These are phyloP conservation scores for Phaeomoniella chlamydospora DNA, from an alignment of 2,329 filamentous ascomycete genomes.

Conservation along the genomic window DNA sequence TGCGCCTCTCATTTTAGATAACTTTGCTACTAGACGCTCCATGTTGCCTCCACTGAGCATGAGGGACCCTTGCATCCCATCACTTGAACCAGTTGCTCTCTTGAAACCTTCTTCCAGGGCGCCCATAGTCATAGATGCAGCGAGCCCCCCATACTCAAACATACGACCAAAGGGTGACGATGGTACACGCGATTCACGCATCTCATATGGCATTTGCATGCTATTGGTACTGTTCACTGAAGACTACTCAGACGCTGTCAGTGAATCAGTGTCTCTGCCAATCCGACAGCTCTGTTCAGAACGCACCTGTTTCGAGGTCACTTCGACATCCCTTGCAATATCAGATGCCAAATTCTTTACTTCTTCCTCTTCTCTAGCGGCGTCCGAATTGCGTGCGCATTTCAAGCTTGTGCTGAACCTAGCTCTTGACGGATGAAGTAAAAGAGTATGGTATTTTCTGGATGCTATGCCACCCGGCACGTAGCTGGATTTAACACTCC, in stretches of 20 bases:
- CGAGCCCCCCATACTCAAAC: slow-evolving; percentile 90
- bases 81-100: slow-evolving; percentile 57
- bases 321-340: slow-evolving; percentile 26
- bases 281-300: no score
- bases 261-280: slow-evolving; percentile 30
- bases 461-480: slow-evolving; percentile 3
- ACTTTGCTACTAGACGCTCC: slow-evolving; percentile 79
- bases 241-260: slow-evolving; percentile 26
- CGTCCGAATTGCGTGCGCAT: slow-evolving; percentile 5
- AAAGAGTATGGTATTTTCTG: slow-evolving; percentile 7
- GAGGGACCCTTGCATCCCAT: slow-evolving; percentile 49
- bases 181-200: slow-evolving; percentile 81
- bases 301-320: slow-evolving; percentile 8
- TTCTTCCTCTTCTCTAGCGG: slow-evolving; percentile 18
- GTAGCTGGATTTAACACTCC: background rate
- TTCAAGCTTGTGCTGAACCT: background rate
- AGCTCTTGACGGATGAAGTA: background rate
- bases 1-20: slow-evolving; percentile 91
- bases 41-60: slow-evolving; percentile 83
- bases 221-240: slow-evolving; percentile 12
- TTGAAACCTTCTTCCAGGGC: slow-evolving; percentile 76
- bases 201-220: slow-evolving; percentile 38
- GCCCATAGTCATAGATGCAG: slow-evolving; percentile 88
- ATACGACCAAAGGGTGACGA: slow-evolving; percentile 73
- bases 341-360: slow-evolving; percentile 31